Percentiles rank a stretch among this genome's conserved stretches.
phyloP scores from a whole-genome alignment of 345 rosid genomes.

The Melastoma malabathricum region DNA sequence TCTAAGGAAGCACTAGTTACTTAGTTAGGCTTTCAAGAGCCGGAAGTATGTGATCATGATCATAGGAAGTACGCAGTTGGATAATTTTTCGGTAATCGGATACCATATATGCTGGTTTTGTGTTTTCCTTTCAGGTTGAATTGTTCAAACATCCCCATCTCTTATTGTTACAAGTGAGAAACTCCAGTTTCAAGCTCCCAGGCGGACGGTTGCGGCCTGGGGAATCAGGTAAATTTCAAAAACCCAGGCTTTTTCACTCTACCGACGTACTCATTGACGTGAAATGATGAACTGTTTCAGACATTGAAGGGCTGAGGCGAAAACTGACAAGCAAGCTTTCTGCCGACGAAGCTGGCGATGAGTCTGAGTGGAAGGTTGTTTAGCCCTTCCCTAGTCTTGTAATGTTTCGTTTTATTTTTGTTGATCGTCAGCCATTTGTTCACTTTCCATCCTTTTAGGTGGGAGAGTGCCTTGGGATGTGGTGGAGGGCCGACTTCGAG shows the following conservation, averaged over 20 bases:
- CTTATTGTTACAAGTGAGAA: constrained; percentile 53
- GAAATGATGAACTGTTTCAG: constrained; percentile 17
- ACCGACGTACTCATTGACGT: no score
- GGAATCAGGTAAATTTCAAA: constrained; percentile 48
- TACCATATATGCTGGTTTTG: no score
- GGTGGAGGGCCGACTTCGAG: constrained; percentile 89
- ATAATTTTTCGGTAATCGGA: no score
- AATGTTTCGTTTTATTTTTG: background rate
- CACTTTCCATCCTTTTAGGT: constrained; percentile 22
- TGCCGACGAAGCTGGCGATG: constrained; percentile 16
- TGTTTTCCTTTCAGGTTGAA: constrained; percentile 46
- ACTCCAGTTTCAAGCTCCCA: constrained; percentile 63
- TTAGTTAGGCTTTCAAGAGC: no score
- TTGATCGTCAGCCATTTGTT: constrained; percentile 3
- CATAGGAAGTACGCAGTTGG: no score
- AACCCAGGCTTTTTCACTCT: background rate
- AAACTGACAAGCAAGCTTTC: constrained; percentile 67
- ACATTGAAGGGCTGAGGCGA: constrained; percentile 57
- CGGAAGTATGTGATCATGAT: no score
- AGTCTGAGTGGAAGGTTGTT: constrained; percentile 52
- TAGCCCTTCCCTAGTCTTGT: background rate
- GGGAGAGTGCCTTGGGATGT: constrained; percentile 72
- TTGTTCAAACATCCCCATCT: constrained; percentile 83
- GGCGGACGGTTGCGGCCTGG: constrained; percentile 73
- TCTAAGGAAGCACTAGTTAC: no score